phyloP scores from a whole-genome alignment of 129 eudicot genomes.

The Scalesia atractyloides region DNA sequence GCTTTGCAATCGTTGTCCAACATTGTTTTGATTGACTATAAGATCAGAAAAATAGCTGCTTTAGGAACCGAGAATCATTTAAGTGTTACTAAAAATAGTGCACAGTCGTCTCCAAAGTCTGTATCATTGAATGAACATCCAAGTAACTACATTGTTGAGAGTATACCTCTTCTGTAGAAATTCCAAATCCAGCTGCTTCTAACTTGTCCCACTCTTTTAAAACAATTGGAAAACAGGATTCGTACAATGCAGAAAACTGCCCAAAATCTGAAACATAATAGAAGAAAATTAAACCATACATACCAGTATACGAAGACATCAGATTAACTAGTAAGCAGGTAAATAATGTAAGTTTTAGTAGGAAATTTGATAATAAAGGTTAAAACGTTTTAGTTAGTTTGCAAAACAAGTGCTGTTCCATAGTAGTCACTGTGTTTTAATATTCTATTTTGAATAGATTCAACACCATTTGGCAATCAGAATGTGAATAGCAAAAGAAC shows the following conservation, averaged over 20 bases:
- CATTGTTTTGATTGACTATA: slow-evolving; percentile 46
- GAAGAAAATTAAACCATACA: neutral
- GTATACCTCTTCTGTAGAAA: slow-evolving; percentile 54
- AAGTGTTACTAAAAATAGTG: neutral
- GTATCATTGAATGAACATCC: neutral
- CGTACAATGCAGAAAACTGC: slow-evolving; percentile 47
- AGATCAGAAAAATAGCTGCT: slow-evolving; percentile 12
- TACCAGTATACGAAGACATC: slow-evolving; percentile 4
- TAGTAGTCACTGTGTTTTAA: neutral
- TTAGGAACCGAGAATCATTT: neutral
- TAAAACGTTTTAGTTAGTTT: neutral
- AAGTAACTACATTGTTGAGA: slow-evolving; percentile 18
- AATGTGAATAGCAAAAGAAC: neutral
- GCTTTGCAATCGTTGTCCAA: slow-evolving; percentile 55
- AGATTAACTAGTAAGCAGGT: slow-evolving; percentile 6
- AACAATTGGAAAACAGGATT: slow-evolving; percentile 50
- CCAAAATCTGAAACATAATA: slow-evolving; percentile 43
- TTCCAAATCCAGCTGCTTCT: slow-evolving; percentile 41
- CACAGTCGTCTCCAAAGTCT: neutral
- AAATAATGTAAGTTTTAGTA: neutral
- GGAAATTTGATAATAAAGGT: neutral
- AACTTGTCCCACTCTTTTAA: slow-evolving; percentile 58
- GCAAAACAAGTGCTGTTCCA: neutral
- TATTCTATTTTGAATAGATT: neutral
- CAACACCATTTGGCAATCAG: neutral